Base-by-base conservation (phyloP, 1,139 yeast species). In the Saccharomyces hybrid region DNA sequence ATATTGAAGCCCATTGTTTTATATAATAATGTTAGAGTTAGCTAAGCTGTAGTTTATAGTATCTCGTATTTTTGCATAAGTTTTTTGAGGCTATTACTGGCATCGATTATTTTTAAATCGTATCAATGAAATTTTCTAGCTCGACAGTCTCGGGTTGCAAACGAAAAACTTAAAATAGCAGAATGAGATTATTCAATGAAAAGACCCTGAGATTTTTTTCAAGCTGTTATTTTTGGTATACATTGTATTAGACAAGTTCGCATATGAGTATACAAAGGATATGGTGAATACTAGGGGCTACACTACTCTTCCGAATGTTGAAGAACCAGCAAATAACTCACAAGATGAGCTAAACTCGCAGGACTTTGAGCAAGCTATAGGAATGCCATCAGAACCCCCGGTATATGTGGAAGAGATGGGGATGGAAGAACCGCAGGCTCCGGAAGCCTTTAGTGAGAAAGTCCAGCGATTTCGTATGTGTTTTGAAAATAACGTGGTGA, bases 401-500 rank as follows among this genome's bases (percentile, higher is more conserved):
- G 51, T 32, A 14, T 51, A 51, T 51, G 47, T 38, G 8, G 31
- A 23, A 16, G 31, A 25, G 29, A 31, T 26, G 31, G 31, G 19
- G 5, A 31, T 47, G 47, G 53, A 51, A 42, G 44, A 38, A 9
- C 44, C 44, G 5, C 25, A 4, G 13, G 25, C 13, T 2, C 13
- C 44, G 11, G 44, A 38, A 38, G 25, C 25, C n/a, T 46, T 46
- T 28, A 28, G 41, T 28, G 53, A 56, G 7, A 58, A 63, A 47
- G 56, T 62, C 14, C 56, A 57, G 16, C 55, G 59, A 7, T 56
- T 62, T 41, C 58, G 59, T 19, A 56, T 49, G 16, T 58, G 54
- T 27, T 53, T 67, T 47, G 59, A 55, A 48, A 55, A 58, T 13
- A 56, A 52, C n/a, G 54, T 68, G 8, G 54, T 66, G 2, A 47